Conservation (phyloP, 805 yeast species). For the Spathaspora boniae region DNA sequence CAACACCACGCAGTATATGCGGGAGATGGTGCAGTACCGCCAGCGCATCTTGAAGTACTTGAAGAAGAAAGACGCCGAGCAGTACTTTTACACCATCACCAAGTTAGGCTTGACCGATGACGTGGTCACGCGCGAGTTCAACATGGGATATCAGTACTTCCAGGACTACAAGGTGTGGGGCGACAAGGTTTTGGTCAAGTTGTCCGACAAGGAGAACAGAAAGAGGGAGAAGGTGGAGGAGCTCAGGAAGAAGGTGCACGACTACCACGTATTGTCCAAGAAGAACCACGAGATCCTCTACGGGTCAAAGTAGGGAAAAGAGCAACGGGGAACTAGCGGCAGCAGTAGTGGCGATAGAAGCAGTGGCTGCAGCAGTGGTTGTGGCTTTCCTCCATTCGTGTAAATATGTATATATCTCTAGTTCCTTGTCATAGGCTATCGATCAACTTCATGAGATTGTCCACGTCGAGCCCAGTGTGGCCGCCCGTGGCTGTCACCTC, state of each 20-base stretch:
- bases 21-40: conserved; percentile 86
- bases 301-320: conserved; percentile 6
- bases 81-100: conserved; percentile 81
- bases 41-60: conserved; percentile 79
- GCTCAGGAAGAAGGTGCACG: conserved; percentile 39
- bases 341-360: no score
- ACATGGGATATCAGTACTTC: conserved; percentile 72
- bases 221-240: conserved; percentile 26
- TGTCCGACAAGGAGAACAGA: conserved; percentile 31
- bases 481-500: neutral
- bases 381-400: no score
- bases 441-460: conserved; percentile 3
- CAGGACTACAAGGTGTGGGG: conserved; percentile 78
- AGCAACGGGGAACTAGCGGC: no score
- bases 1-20: conserved; percentile 62
- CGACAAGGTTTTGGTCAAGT: conserved; percentile 59
- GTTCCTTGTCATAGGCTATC: neutral
- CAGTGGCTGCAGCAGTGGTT: no score
- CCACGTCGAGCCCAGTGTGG: neutral
- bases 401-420: neutral
- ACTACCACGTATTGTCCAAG: conserved; percentile 37
- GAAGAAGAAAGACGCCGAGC: conserved; percentile 74
- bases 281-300: conserved; percentile 24
- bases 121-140: conserved; percentile 74
- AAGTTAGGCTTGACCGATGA: conserved; percentile 86